Conservation (phyloP, 129 eudicot species). For the Escallonia rubra region DNA sequence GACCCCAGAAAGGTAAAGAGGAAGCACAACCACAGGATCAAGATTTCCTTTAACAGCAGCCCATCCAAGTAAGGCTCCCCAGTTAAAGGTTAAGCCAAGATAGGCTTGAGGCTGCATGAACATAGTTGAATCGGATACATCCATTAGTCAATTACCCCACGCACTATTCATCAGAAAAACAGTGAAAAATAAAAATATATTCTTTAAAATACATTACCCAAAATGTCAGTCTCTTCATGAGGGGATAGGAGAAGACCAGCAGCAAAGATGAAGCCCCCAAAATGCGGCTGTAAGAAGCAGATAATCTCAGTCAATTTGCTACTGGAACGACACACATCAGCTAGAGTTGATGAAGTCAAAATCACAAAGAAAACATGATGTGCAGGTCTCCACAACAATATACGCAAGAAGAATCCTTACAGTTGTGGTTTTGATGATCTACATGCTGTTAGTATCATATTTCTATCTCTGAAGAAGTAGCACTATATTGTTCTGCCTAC, state of each 20-base stretch:
- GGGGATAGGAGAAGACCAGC: constrained; percentile 90
- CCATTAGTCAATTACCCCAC: constrained; percentile 10
- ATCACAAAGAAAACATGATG: background rate
- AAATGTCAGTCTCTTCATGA: constrained; percentile 96
- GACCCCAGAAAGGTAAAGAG: constrained; percentile 77
- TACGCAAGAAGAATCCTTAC: background rate
- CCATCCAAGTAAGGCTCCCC: constrained; percentile 97
- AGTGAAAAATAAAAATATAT: constrained; percentile 2
- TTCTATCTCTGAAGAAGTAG: no score
- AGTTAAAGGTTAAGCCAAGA: constrained; percentile 88
- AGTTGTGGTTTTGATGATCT: background rate
- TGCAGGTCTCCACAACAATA: background rate
- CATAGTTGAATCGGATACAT: constrained; percentile 8
- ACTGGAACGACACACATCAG: background rate
- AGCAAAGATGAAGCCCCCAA: constrained; percentile 94
- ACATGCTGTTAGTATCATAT: no score
- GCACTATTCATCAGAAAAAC: background rate
- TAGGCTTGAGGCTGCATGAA: constrained; percentile 91
- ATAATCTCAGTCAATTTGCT: constrained; percentile 9
- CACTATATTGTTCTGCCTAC: no score
- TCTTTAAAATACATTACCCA: constrained; percentile 49
- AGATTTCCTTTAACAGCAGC: constrained; percentile 86
- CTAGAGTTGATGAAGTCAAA: background rate
- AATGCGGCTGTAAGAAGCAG: constrained; percentile 51
- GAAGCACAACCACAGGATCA: constrained; percentile 74